These are phyloP conservation scores for Platanus orientalis DNA, from an alignment of 164 flowering plant genomes.

Conservation along the genomic window DNA sequence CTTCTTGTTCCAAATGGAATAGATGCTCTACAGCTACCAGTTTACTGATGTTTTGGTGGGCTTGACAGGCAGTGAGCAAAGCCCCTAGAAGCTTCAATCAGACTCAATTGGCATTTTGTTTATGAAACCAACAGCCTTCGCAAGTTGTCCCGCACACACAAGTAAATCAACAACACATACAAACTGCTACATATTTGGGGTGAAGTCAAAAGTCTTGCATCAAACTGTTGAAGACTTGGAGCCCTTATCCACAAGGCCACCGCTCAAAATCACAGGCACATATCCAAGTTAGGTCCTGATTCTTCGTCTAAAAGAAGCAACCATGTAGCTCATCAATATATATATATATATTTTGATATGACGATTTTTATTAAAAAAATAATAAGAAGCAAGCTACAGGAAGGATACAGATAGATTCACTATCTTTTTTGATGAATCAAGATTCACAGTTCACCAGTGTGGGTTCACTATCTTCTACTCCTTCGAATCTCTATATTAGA, in stretches of 20 bases:
- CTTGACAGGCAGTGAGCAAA: slow-evolving; percentile 41
- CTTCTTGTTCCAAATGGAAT: slow-evolving; percentile 44
- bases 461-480: too few species aligned
- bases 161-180: slow-evolving; percentile 55
- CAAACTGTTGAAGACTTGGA: slow-evolving; percentile 39
- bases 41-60: slow-evolving; percentile 28
- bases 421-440: too few species aligned
- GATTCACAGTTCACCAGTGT: too few species aligned
- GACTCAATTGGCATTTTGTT: slow-evolving; percentile 33
- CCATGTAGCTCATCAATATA: too few species aligned
- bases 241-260: slow-evolving; percentile 51
- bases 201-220: slow-evolving; percentile 20
- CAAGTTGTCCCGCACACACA: slow-evolving; percentile 39
- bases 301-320: too few species aligned
- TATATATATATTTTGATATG: too few species aligned
- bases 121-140: slow-evolving; percentile 41
- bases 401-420: too few species aligned
- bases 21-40: slow-evolving; percentile 50
- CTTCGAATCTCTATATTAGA: too few species aligned
- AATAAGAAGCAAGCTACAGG: too few species aligned
- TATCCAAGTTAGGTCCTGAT: too few species aligned
- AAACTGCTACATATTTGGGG: slow-evolving; percentile 43
- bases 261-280: too few species aligned
- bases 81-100: slow-evolving; percentile 45
- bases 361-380: too few species aligned